Evolutionary conservation across 805 yeast species (phyloP).

Genomic region (Zygotorulaspora florentina): DNA sequence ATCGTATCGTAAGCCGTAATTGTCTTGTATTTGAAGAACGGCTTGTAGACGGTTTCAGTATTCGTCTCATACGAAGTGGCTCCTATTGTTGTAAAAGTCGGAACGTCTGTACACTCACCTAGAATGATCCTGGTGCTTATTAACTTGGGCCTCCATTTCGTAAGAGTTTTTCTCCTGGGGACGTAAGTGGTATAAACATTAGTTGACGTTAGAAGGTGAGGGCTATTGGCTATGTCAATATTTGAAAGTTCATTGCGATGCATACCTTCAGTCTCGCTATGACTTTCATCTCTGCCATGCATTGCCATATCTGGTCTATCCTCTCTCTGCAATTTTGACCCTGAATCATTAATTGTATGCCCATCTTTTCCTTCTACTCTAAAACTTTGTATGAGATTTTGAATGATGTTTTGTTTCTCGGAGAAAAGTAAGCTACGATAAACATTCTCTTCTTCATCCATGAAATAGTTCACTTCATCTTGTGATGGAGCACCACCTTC

Average conservation of each 20-base stretch:
- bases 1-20: slow-evolving; percentile 19
- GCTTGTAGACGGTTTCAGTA: slow-evolving; percentile 5
- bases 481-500: not conserved
- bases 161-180: slow-evolving; percentile 12
- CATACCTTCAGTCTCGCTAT: not conserved
- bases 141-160: slow-evolving; percentile 14
- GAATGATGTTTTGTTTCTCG: slow-evolving; percentile 9
- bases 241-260: not conserved
- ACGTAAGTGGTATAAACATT: slow-evolving; percentile 12
- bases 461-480: slow-evolving; percentile 3
- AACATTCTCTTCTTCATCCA: slow-evolving; percentile 4
- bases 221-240: not conserved
- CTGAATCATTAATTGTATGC: not conserved
- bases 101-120: slow-evolving; percentile 11
- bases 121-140: slow-evolving; percentile 8
- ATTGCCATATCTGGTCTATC: not conserved
- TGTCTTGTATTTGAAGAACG: slow-evolving; percentile 4
- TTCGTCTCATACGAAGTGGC: slow-evolving; percentile 2
- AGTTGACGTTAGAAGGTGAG: slow-evolving; percentile 8
- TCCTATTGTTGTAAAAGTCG: slow-evolving; percentile 16
- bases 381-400: slow-evolving; percentile 3
- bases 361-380: not conserved
- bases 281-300: not conserved
- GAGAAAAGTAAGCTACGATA: slow-evolving; percentile 12
- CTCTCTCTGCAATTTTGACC: too few species aligned